Percentiles rank a stretch among this genome's conserved stretches.
Conservation (phyloP, 148 eudicot species). For the Heliosperma pusillum region DNA sequence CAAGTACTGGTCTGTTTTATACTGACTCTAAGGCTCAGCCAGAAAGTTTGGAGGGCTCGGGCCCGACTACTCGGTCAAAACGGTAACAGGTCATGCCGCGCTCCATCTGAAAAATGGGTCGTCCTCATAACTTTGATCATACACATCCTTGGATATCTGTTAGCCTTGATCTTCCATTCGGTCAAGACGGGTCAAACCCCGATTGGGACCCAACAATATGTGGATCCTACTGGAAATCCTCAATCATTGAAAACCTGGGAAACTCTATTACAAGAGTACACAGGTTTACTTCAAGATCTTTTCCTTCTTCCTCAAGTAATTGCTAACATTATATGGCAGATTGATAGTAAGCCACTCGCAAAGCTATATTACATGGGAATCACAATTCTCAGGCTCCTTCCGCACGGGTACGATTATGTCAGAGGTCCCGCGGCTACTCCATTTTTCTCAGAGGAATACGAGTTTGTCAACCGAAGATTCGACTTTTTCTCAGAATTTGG, state of each 20-base stretch:
- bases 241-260: constrained; percentile 49
- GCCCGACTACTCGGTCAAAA: constrained; percentile 39
- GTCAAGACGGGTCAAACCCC: constrained; percentile 43
- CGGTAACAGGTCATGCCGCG: constrained; percentile 46
- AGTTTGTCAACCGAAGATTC: constrained; percentile 55
- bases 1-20: constrained; percentile 63
- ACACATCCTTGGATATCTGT: constrained; percentile 55
- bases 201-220: constrained; percentile 24
- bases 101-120: constrained; percentile 63
- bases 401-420: constrained; percentile 66
- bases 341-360: constrained; percentile 54
- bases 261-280: constrained; percentile 66
- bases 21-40: constrained; percentile 57
- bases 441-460: constrained; percentile 63
- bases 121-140: constrained; percentile 41
- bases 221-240: constrained; percentile 40
- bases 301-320: constrained; percentile 85
- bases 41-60: constrained; percentile 79
- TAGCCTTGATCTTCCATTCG: constrained; percentile 51
- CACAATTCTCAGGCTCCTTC: constrained; percentile 65
- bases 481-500: constrained; percentile 76
- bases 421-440: constrained; percentile 53
- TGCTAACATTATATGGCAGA: constrained; percentile 72
- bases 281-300: constrained; percentile 78
- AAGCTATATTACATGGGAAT: constrained; percentile 66